Evolutionary conservation across 371 early-diverging fungal genomes (phyloP).

Genomic region (Apophysomyces elegans): DNA sequence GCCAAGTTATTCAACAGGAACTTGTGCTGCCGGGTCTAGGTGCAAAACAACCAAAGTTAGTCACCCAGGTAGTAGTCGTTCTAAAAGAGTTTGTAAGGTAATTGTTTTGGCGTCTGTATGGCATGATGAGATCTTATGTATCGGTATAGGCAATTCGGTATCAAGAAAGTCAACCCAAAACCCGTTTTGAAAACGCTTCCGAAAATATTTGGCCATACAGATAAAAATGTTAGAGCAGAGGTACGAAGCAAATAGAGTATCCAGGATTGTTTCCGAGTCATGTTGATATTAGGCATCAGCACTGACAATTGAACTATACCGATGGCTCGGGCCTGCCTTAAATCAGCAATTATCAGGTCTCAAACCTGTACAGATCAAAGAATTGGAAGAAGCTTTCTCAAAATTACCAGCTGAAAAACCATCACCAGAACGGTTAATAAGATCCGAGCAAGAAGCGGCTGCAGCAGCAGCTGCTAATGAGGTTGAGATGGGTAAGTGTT

Average conservation of each 20-base stretch:
- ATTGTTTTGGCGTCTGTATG: not conserved
- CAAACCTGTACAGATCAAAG: constrained; percentile 90
- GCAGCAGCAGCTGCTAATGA: constrained; percentile 51
- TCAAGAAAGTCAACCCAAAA: constrained; percentile 78
- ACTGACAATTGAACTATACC: constrained; percentile 79
- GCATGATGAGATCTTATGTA: not conserved
- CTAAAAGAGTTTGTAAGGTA: constrained; percentile 78
- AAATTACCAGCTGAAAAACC: constrained; percentile 71
- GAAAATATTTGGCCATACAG: constrained; percentile 91
- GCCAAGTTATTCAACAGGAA: constrained; percentile 55
- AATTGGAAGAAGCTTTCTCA: constrained; percentile 84
- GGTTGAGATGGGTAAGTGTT: constrained; percentile 26
- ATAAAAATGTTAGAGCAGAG: constrained; percentile 92
- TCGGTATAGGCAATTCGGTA: constrained; percentile 70
- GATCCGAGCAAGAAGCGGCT: constrained; percentile 75
- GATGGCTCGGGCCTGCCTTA: constrained; percentile 82
- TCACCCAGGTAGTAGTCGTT: constrained; percentile 73
- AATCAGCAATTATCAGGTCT: constrained; percentile 67
- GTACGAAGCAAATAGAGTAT: constrained; percentile 39
- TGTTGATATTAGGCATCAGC: constrained; percentile 49
- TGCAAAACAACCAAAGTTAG: constrained; percentile 92
- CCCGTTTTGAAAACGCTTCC: constrained; percentile 84
- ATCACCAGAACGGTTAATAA: constrained; percentile 70
- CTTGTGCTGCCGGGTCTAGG: constrained; percentile 75
- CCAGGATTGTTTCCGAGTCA: constrained; percentile 4